phyloP scores from a whole-genome alignment of 345 rosid species.

The Mallotus nudiflorus region DNA sequence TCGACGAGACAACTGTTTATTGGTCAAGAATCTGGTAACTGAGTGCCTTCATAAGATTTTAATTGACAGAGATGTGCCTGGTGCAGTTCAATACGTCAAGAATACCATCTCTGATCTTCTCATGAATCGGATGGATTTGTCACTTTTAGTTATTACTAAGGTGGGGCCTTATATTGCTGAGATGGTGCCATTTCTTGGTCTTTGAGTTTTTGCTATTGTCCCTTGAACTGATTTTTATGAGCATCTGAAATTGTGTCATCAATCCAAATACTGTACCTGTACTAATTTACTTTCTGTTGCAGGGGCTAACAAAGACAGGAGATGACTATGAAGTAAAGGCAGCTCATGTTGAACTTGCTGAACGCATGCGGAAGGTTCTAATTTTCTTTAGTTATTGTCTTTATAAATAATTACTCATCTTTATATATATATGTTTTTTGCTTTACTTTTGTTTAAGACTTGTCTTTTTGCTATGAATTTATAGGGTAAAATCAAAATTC shows the following conservation, averaged over 20 bases:
- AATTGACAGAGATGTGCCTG: conserved; percentile 81
- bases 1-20: conserved; percentile 94
- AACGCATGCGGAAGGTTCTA: conserved; percentile 95
- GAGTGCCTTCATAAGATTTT: conserved; percentile 93
- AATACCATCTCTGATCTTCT: conserved; percentile 93
- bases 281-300: conserved; percentile 29
- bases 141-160: conserved; percentile 97
- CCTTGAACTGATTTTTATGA: conserved; percentile 8
- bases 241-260: conserved; percentile 3
- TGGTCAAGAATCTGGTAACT: conserved; percentile 88
- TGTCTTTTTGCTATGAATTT: conserved; percentile 1
- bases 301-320: conserved; percentile 96
- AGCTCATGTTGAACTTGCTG: conserved; percentile 97
- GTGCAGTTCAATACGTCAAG: conserved; percentile 87
- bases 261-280: conserved; percentile 7
- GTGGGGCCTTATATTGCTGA: conserved; percentile 34
- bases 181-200: conserved; percentile 20
- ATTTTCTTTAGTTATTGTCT: neutral
- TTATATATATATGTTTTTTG: neutral
- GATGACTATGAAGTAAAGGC: conserved; percentile 95
- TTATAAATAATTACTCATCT: neutral
- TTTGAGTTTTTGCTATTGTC: conserved; percentile 13
- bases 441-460: neutral
- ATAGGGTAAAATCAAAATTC: neutral
- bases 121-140: conserved; percentile 95